Conservation (phyloP, 2,329 filamentous ascomycete genomes). For the Aureobasidium melanogenum region DNA sequence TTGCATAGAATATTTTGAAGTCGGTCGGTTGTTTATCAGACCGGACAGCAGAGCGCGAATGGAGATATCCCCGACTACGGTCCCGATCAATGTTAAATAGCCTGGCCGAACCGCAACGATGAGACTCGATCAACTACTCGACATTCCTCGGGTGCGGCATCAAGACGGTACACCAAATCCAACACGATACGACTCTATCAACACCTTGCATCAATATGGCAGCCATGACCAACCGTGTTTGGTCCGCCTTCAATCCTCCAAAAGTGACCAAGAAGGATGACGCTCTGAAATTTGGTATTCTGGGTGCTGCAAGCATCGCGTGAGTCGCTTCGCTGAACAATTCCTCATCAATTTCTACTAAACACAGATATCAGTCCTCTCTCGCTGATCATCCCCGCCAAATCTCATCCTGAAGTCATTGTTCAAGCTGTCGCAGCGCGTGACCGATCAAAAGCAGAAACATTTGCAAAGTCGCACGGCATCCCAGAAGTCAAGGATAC, state of each 20-base stretch:
- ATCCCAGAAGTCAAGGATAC: slow-evolving; percentile 15
- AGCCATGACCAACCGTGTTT: background rate
- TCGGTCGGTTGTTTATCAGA: background rate
- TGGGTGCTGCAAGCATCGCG: background rate
- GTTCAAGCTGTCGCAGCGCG: slow-evolving; percentile 3
- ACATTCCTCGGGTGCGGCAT: too few relatives aligned
- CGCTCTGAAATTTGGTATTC: background rate
- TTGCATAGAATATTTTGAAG: background rate
- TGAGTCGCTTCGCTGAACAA: background rate
- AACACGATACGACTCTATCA: too few relatives aligned
- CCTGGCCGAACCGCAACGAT: background rate
- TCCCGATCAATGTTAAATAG: background rate
- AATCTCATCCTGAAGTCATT: slow-evolving; percentile 2
- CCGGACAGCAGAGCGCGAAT: background rate
- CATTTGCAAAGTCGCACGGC: background rate
- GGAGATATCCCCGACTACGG: background rate
- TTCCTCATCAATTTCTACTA: background rate
- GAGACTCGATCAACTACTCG: background rate
- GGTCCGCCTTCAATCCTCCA: background rate
- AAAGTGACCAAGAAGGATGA: background rate
- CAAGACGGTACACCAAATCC: background rate
- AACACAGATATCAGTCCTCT: background rate
- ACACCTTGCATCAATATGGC: background rate
- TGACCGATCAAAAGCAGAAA: background rate
- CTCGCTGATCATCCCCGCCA: background rate